These are phyloP conservation scores for Globisporangium spinosum DNA, from an alignment of 352 stramenopile genomes.

Conservation along the genomic window DNA sequence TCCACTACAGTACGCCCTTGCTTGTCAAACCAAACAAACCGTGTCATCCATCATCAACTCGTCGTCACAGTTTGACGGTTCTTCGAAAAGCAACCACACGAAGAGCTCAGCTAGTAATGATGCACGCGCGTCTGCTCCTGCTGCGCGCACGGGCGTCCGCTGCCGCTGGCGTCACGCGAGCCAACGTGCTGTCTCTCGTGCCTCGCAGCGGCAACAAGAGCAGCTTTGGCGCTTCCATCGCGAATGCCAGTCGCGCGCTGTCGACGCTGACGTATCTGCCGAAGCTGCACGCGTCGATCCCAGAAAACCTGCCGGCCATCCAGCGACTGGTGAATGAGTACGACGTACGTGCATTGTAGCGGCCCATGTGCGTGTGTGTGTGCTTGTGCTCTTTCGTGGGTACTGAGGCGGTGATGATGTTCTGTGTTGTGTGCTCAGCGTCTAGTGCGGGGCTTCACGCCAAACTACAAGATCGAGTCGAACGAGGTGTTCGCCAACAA, in stretches of 20 bases:
- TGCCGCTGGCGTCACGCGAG: neutral
- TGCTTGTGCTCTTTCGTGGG: neutral
- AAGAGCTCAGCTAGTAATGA: neutral
- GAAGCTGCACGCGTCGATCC: slow-evolving; percentile 47
- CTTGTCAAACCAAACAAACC: neutral
- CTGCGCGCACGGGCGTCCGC: neutral
- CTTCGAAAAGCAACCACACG: neutral
- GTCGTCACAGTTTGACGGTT: neutral
- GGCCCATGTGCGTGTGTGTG: neutral
- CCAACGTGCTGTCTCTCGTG: neutral
- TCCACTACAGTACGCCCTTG: neutral
- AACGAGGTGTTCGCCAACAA: slow-evolving; percentile 79
- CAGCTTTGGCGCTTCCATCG: neutral
- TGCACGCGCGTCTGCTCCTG: neutral
- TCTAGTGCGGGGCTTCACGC: slow-evolving; percentile 37
- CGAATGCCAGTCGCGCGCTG: slow-evolving; percentile 11
- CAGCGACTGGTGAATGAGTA: slow-evolving; percentile 41
- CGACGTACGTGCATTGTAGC: slow-evolving; percentile 27
- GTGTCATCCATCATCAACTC: neutral
- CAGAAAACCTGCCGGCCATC: slow-evolving; percentile 34
- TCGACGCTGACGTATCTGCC: slow-evolving; percentile 47
- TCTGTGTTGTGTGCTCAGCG: slow-evolving; percentile 21
- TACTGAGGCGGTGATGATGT: neutral
- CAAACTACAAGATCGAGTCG: slow-evolving; percentile 33
- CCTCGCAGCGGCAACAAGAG: neutral